These are phyloP conservation scores for Nicotiana knightiana DNA, from an alignment of 257 asterid genomes.

Conservation along the genomic window DNA sequence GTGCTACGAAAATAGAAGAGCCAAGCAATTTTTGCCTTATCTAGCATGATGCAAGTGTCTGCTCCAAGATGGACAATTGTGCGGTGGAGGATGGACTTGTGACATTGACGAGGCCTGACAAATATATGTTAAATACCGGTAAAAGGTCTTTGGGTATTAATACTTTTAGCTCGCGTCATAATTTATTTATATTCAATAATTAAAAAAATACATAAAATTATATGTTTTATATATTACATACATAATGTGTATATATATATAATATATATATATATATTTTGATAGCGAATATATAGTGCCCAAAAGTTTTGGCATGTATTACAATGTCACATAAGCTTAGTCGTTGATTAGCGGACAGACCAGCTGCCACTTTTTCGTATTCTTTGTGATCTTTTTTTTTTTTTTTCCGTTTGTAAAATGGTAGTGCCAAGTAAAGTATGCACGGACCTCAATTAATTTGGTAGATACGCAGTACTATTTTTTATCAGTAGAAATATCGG, in stretches of 20 bases:
- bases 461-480: no score
- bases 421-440: background rate
- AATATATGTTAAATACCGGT: background rate
- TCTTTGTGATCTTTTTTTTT: background rate
- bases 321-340: background rate
- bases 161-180: no score
- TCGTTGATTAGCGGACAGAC: background rate
- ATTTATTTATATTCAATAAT: no score
- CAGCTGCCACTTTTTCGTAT: background rate
- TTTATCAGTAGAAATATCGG: no score
- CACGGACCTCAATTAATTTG: no score
- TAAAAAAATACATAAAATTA: no score
- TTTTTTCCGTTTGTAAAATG: background rate
- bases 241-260: no score
- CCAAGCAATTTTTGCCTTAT: constrained; percentile 10
- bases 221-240: no score
- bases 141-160: background rate
- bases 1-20: background rate
- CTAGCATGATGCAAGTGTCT: background rate
- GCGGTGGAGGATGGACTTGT: background rate
- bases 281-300: no score
- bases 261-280: no score
- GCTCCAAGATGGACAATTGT: background rate
- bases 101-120: background rate
- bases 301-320: background rate